These are phyloP conservation scores for Huntiella abstrusa DNA, from an alignment of 2,329 filamentous ascomycete genomes.

Conservation along the genomic window DNA sequence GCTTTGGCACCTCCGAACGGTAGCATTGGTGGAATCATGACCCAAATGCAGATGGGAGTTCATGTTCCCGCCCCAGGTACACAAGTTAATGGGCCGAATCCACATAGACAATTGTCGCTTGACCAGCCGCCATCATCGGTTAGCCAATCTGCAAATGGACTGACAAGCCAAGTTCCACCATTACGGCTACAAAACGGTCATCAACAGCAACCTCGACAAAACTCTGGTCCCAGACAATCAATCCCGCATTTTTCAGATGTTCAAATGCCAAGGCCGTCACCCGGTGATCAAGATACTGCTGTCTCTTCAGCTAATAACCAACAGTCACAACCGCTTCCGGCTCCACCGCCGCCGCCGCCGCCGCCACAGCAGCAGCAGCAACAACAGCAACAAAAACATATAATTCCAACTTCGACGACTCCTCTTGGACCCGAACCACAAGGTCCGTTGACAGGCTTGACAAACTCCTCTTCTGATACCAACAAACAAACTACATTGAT, in stretches of 20 bases:
- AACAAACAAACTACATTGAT: constrained; percentile 14
- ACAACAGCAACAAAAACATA: not conserved
- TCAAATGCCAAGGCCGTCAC: too few species aligned
- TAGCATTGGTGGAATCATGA: not conserved
- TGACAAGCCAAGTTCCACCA: not conserved
- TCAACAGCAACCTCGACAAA: not conserved
- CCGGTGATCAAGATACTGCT: too few species aligned
- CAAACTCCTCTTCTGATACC: constrained; percentile 4
- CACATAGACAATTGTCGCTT: not conserved
- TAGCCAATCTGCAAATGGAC: not conserved
- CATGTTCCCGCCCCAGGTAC: not conserved
- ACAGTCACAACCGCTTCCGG: too few species aligned
- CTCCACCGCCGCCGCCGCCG: not conserved
- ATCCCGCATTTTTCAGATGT: too few species aligned
- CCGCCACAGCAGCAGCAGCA: not conserved
- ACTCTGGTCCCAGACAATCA: not conserved
- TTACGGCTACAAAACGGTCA: not conserved
- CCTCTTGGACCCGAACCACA: constrained; percentile 6
- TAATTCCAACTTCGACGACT: not conserved
- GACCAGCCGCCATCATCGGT: not conserved
- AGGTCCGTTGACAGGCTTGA: constrained; percentile 5
- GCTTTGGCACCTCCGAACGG: too few species aligned
- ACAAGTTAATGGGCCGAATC: not conserved
- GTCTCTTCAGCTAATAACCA: too few species aligned
- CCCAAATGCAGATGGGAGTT: not conserved